These are phyloP conservation scores for Cladochytrium replicatum DNA, from an alignment of 192 early-diverging fungal species.

Conservation along the genomic window DNA sequence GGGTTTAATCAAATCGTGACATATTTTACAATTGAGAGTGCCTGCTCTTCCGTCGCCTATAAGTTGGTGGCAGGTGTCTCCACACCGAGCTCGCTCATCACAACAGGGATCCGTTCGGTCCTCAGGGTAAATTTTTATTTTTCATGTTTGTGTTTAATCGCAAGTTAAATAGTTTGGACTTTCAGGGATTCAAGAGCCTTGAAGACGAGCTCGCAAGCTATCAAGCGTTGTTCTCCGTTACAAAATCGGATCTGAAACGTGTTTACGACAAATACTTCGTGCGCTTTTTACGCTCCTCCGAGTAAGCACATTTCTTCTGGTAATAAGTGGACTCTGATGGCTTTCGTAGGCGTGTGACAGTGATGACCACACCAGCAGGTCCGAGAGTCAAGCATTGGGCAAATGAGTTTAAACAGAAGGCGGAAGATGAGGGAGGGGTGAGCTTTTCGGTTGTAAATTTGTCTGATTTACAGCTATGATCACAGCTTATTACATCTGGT, in stretches of 20 bases:
- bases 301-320: too few species aligned
- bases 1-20: slow-evolving; percentile 34
- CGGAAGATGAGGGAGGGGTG: too few species aligned
- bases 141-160: slow-evolving; percentile 8
- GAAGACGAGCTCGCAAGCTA: slow-evolving; percentile 37
- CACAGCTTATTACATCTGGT: too few species aligned
- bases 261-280: slow-evolving; percentile 49
- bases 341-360: too few species aligned
- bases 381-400: too few species aligned
- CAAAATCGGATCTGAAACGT: slow-evolving; percentile 31
- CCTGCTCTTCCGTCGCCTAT: slow-evolving; percentile 34
- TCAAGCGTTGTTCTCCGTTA: slow-evolving; percentile 38
- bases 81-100: slow-evolving; percentile 30
- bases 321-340: too few species aligned
- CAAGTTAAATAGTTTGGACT: too few species aligned
- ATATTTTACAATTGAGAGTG: slow-evolving; percentile 42
- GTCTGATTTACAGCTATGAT: too few species aligned
- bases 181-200: slow-evolving; percentile 41
- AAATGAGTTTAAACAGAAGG: too few species aligned
- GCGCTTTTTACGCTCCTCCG: slow-evolving; percentile 37
- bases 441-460: too few species aligned
- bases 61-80: slow-evolving; percentile 15
- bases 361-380: too few species aligned
- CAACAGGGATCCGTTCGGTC: slow-evolving; percentile 16
- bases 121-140: slow-evolving; percentile 25